These are phyloP conservation scores for Phytophthora capsici DNA, from an alignment of 352 stramenopile species.

Conservation along the genomic window DNA sequence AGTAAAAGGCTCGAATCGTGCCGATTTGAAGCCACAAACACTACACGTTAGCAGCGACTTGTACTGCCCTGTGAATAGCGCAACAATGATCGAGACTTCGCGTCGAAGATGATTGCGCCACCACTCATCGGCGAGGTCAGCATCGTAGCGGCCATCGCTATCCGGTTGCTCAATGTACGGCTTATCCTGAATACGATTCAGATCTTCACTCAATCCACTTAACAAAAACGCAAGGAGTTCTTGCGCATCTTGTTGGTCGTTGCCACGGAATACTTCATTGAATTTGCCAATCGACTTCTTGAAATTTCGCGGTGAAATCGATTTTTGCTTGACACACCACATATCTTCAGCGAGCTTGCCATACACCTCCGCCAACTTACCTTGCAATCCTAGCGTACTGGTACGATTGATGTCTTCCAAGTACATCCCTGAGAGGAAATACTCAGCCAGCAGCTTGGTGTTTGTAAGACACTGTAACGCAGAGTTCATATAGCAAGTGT, in stretches of 20 bases:
- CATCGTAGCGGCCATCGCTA: slow-evolving; percentile 97
- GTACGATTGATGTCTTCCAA: slow-evolving; percentile 95
- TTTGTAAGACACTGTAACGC: slow-evolving; percentile 95
- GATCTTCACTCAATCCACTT: slow-evolving; percentile 97
- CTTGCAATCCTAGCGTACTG: slow-evolving; percentile 96
- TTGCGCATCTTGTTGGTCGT: slow-evolving; percentile 98
- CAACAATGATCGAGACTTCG: slow-evolving; percentile 98
- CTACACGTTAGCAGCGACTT: slow-evolving; percentile 97
- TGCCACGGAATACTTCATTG: slow-evolving; percentile 96
- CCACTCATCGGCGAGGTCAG: slow-evolving; percentile 98
- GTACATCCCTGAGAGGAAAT: slow-evolving; percentile 95
- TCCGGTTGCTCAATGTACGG: slow-evolving; percentile 98
- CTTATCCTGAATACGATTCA: slow-evolving; percentile 97
- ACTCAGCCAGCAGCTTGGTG: slow-evolving; percentile 95
- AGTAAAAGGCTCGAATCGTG: slow-evolving; percentile 94
- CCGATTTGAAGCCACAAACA: slow-evolving; percentile 95
- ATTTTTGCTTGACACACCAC: slow-evolving; percentile 95
- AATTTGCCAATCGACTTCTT: slow-evolving; percentile 96
- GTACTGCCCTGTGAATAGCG: slow-evolving; percentile 99
- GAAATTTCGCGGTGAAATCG: slow-evolving; percentile 92
- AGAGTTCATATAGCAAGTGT: slow-evolving; percentile 97
- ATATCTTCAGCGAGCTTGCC: slow-evolving; percentile 96
- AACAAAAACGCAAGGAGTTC: slow-evolving; percentile 97
- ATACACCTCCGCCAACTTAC: slow-evolving; percentile 95
- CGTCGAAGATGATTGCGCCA: slow-evolving; percentile 98